These are phyloP conservation scores for Chaetoceros tenuissimus DNA, from an alignment of 108 stramenopile species.

Conservation along the genomic window DNA sequence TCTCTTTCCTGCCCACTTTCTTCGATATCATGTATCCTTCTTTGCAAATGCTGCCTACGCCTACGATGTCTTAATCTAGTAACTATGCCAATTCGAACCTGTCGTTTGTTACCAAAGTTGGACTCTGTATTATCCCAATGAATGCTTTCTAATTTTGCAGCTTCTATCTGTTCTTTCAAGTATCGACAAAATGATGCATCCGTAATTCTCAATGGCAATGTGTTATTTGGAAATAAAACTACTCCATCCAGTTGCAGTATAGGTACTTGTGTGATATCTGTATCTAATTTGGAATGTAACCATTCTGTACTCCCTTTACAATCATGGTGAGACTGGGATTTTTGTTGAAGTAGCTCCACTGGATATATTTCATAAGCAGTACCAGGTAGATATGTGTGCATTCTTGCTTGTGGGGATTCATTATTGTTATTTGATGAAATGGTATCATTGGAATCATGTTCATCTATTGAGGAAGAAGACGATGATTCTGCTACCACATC, in stretches of 20 bases:
- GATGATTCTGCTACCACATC: too few species aligned
- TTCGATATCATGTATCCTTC: not conserved
- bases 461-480: too few species aligned
- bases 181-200: conserved; percentile 51
- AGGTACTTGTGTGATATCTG: conserved; percentile 18
- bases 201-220: conserved; percentile 45
- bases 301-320: not conserved
- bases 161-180: conserved; percentile 46
- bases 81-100: conserved; percentile 15
- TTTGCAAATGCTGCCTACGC: not conserved
- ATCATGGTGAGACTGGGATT: conserved; percentile 1
- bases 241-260: conserved; percentile 64
- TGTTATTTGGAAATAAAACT: conserved; percentile 60
- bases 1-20: not conserved
- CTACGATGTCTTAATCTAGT: conserved; percentile 7
- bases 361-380: conserved; percentile 44
- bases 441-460: too few species aligned
- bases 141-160: conserved; percentile 15
- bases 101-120: conserved; percentile 9
- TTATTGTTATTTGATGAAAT: too few species aligned
- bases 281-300: not conserved
- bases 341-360: conserved; percentile 22
- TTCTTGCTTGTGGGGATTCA: too few species aligned
- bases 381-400: conserved; percentile 52
- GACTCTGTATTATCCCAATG: not conserved